Percentiles rank a stretch among this genome's conserved stretches.
Evolutionary conservation across 2,329 filamentous ascomycete species (phyloP).

Genomic region (Pezicula carpinea): DNA sequence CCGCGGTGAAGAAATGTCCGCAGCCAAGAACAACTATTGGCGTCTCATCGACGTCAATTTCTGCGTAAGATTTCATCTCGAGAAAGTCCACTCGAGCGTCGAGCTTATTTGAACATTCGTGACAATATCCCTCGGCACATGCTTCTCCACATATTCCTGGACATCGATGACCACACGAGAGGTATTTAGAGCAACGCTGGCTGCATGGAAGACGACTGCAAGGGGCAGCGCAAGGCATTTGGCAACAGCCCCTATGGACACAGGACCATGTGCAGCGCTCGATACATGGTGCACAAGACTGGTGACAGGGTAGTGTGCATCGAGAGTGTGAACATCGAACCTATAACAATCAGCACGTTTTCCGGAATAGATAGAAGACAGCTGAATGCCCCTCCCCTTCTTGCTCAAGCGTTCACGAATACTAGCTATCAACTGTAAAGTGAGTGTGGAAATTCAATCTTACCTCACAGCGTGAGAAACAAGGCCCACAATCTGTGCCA

Average conservation of each 20-base stretch:
- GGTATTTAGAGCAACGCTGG: conserved; percentile 45
- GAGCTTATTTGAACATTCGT: conserved; percentile 43
- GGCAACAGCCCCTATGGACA: conserved; percentile 41
- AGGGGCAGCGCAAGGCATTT: conserved; percentile 55
- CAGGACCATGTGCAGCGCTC: conserved; percentile 52
- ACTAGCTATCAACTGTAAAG: conserved; percentile 33
- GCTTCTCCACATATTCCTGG: conserved; percentile 61
- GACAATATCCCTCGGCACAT: conserved; percentile 54
- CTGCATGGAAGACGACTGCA: conserved; percentile 65
- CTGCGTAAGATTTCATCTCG: conserved; percentile 46
- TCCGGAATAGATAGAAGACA: not conserved
- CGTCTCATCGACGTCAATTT: conserved; percentile 52
- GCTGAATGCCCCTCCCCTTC: conserved; percentile 35
- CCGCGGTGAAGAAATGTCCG: conserved; percentile 56
- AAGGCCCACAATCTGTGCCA: conserved; percentile 40
- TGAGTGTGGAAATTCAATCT: conserved; percentile 45
- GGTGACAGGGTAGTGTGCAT: conserved; percentile 50
- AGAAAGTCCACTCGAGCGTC: conserved; percentile 52
- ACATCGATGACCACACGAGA: conserved; percentile 59
- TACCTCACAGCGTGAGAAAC: conserved; percentile 46
- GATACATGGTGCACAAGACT: conserved; percentile 59
- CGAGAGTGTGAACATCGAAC: conserved; percentile 53
- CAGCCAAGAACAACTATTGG: conserved; percentile 60
- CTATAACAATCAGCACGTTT: conserved; percentile 32
- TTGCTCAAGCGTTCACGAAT: not conserved